phyloP scores from a whole-genome alignment of 805 yeast species.

The Citeromyces matritensis region DNA sequence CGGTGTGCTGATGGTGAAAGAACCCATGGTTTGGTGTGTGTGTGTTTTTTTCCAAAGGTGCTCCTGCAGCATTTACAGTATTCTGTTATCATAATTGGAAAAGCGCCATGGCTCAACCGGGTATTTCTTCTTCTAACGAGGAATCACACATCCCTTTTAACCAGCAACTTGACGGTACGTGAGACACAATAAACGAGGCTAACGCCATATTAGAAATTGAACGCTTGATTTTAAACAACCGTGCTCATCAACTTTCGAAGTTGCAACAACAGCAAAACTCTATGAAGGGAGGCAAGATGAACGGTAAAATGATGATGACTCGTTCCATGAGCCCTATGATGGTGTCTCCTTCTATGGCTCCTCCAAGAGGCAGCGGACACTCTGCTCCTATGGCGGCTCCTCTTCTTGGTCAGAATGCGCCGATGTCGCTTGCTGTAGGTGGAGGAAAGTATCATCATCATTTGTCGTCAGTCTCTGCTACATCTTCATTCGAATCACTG shows the following conservation, averaged over 20 bases:
- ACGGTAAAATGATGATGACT: background rate
- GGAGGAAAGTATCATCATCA: background rate
- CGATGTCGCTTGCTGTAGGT: background rate
- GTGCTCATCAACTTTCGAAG: background rate
- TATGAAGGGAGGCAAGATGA: background rate
- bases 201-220: background rate
- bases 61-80: background rate
- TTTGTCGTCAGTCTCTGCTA: no score
- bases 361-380: slow-evolving; percentile 1
- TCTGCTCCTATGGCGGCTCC: slow-evolving; percentile 1
- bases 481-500: no score
- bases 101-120: background rate
- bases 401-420: background rate
- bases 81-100: background rate
- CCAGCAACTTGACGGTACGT: slow-evolving; percentile 2
- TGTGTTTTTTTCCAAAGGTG: background rate
- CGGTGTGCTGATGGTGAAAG: background rate
- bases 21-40: background rate
- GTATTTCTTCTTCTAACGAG: background rate
- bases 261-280: slow-evolving; percentile 1
- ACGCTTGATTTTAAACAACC: slow-evolving; percentile 1
- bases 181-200: background rate
- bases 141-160: slow-evolving; percentile 1
- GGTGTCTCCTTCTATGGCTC: slow-evolving; percentile 2
- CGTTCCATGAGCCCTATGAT: background rate